Conservation (phyloP, 2,329 filamentous ascomycete genomes). For the Aspergillus ibericus region DNA sequence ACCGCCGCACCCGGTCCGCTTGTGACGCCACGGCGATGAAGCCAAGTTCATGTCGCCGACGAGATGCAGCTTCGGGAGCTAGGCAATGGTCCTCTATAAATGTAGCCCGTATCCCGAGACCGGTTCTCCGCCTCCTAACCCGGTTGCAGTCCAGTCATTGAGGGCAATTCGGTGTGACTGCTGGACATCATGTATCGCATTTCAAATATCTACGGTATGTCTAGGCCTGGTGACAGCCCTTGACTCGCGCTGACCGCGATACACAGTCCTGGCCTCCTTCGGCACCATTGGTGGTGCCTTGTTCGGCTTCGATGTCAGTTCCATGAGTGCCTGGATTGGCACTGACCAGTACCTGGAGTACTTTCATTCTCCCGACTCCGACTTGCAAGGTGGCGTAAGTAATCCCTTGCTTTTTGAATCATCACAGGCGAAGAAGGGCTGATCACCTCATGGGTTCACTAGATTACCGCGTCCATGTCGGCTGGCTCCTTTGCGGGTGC, state of each 20-base stretch:
- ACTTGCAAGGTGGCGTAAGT: constrained; percentile 39
- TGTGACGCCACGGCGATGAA: not conserved
- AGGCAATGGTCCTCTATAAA: not conserved
- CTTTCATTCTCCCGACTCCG: constrained; percentile 50
- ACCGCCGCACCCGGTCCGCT: not conserved
- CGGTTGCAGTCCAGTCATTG: not conserved
- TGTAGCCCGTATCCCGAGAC: not conserved
- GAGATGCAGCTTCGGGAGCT: not conserved
- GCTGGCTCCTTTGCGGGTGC: constrained; percentile 69
- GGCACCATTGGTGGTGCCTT: constrained; percentile 57
- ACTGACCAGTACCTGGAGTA: constrained; percentile 55
- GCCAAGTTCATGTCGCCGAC: not conserved
- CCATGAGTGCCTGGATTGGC: constrained; percentile 49
- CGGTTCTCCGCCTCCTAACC: not conserved
- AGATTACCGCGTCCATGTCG: constrained; percentile 70
- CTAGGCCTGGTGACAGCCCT: not conserved
- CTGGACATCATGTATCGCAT: constrained; percentile 23
- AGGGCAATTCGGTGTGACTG: not conserved
- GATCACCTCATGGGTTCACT: constrained; percentile 22
- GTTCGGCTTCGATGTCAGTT: constrained; percentile 59
- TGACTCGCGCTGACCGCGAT: not conserved
- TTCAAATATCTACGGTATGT: constrained; percentile 23
- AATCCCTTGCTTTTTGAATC: not conserved
- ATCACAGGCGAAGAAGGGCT: not conserved
- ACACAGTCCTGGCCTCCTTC: constrained; percentile 53